Conservation (phyloP, 2,329 filamentous ascomycete species). For the Aspergillus sp. region DNA sequence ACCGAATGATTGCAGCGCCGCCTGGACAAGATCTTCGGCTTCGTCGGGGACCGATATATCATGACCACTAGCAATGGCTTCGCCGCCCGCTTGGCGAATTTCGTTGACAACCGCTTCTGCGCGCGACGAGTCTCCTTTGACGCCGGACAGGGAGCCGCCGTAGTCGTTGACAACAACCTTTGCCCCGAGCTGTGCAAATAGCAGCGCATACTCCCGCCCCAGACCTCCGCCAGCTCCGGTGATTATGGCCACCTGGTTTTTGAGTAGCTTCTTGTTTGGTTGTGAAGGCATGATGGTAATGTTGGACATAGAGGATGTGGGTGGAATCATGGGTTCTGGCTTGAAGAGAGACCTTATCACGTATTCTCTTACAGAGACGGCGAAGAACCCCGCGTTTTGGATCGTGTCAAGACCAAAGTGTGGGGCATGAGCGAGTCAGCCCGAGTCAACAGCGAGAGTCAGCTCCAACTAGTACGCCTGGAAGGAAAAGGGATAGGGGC, state of each 20-base stretch:
- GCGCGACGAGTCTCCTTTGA: constrained; percentile 41
- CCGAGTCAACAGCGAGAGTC: no score
- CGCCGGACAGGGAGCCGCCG: constrained; percentile 88
- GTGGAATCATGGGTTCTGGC: no score
- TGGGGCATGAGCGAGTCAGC: no score
- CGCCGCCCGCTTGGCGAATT: constrained; percentile 79
- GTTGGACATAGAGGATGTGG: no score
- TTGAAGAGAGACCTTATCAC: no score
- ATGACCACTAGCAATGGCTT: constrained; percentile 57
- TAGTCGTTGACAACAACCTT: constrained; percentile 97
- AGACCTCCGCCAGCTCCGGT: constrained; percentile 83
- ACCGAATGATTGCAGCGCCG: constrained; percentile 54
- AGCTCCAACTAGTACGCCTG: no score
- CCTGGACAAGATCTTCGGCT: constrained; percentile 81
- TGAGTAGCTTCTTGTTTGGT: no score
- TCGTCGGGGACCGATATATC: constrained; percentile 69
- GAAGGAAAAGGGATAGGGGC: no score
- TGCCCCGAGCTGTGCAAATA: constrained; percentile 89
- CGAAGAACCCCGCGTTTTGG: no score
- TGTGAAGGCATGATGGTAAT: no score
- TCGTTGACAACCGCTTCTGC: constrained; percentile 48
- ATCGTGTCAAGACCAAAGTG: no score
- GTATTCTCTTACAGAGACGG: no score
- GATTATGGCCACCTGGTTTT: constrained; percentile 77
- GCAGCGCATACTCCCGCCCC: constrained; percentile 79